These are phyloP conservation scores for Lentinula detonsa DNA, from an alignment of 768 basidiomycete genomes.

Conservation along the genomic window DNA sequence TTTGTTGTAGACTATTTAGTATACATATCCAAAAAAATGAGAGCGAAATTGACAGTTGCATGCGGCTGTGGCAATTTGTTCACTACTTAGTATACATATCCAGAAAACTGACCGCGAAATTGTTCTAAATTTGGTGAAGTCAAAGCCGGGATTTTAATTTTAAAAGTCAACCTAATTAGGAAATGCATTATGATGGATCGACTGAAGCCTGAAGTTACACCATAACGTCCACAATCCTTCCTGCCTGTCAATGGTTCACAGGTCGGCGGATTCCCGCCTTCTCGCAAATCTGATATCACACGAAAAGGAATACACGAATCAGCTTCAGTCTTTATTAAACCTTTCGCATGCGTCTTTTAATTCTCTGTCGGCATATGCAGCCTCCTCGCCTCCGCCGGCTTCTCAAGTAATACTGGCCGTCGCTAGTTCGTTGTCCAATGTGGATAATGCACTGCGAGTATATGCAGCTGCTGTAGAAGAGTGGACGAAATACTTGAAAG, in stretches of 20 bases:
- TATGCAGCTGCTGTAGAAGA: slow-evolving; percentile 58
- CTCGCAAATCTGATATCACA: slow-evolving; percentile 59
- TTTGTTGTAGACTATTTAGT: no score
- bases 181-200: no score
- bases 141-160: slow-evolving; percentile 12
- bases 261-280: slow-evolving; percentile 67
- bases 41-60: no score
- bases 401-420: slow-evolving; percentile 52
- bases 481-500: slow-evolving; percentile 57
- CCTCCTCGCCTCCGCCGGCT: slow-evolving; percentile 51
- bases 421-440: slow-evolving; percentile 50
- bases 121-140: no score
- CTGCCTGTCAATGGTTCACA: slow-evolving; percentile 51
- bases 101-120: no score
- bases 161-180: no score
- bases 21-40: no score
- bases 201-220: no score
- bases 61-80: no score
- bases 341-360: slow-evolving; percentile 55
- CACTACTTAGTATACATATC: no score
- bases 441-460: slow-evolving; percentile 60
- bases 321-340: slow-evolving; percentile 51
- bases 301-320: slow-evolving; percentile 69
- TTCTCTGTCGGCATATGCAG: slow-evolving; percentile 67
- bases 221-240: neutral